phyloP scores from a whole-genome alignment of 202 grass and related monocot genomes.

The Carex arenaria region DNA sequence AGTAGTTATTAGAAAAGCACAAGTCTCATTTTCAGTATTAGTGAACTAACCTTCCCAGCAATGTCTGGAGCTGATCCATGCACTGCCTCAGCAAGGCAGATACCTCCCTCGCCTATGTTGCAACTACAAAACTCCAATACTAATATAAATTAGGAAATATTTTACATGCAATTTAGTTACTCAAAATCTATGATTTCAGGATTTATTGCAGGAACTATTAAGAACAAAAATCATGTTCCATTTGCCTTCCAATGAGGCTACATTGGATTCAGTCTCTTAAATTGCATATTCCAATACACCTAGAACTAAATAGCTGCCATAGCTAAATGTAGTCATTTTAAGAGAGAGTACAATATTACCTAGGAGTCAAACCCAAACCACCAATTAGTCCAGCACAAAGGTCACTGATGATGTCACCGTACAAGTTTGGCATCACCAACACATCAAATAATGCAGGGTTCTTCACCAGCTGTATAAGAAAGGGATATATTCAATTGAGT shows the following conservation, averaged over 20 bases:
- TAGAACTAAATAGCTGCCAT: neutral
- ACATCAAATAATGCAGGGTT: constrained; percentile 91
- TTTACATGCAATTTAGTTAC: neutral
- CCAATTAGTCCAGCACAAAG: constrained; percentile 94
- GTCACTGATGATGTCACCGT: constrained; percentile 98
- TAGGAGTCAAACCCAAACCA: constrained; percentile 90
- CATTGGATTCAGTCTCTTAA: neutral
- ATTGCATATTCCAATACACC: neutral
- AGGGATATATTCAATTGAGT: neutral
- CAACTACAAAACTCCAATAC: constrained; percentile 35
- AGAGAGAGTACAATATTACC: constrained; percentile 36
- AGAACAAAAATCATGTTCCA: neutral
- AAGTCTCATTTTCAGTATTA: neutral
- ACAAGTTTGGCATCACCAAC: constrained; percentile 98
- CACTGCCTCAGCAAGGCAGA: constrained; percentile 91
- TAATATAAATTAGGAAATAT: constrained; percentile 17
- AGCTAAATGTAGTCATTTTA: neutral
- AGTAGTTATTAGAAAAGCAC: neutral
- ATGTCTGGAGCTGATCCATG: constrained; percentile 99
- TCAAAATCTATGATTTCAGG: neutral
- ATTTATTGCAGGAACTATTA: neutral
- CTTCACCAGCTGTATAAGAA: constrained; percentile 68
- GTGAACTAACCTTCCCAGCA: constrained; percentile 65
- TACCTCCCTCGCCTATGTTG: constrained; percentile 96
- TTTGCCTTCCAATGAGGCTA: neutral